Conservation (phyloP, 805 yeast species). For the Candida glaebosa region DNA sequence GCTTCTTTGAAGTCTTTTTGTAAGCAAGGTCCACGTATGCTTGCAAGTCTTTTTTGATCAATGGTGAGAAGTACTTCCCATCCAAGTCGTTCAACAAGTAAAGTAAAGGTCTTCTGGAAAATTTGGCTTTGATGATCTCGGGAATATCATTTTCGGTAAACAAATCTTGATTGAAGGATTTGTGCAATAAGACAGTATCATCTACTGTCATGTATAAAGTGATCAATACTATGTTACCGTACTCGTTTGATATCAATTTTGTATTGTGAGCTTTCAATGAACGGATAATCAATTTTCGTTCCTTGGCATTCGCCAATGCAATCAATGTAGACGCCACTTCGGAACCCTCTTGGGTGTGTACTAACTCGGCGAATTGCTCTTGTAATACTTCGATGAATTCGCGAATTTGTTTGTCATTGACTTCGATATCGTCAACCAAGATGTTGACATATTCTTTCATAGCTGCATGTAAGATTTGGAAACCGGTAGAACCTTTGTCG, state of each 20-base stretch:
- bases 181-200: conserved; percentile 81
- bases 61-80: conserved; percentile 78
- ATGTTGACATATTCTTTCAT: conserved; percentile 84
- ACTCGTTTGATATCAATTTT: conserved; percentile 76
- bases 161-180: conserved; percentile 64
- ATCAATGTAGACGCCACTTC: conserved; percentile 83
- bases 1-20: conserved; percentile 77
- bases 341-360: conserved; percentile 92
- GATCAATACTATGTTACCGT: conserved; percentile 78
- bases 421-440: conserved; percentile 50
- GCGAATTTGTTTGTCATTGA: conserved; percentile 55
- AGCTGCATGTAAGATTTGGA: conserved; percentile 93
- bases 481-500: conserved; percentile 93
- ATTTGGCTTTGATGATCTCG: conserved; percentile 63
- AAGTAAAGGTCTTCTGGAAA: conserved; percentile 83
- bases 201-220: conserved; percentile 83
- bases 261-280: conserved; percentile 72
- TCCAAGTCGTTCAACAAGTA: conserved; percentile 76
- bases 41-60: conserved; percentile 53
- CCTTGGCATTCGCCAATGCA: conserved; percentile 86
- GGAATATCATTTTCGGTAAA: conserved; percentile 46
- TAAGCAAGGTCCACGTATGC: conserved; percentile 56
- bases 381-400: conserved; percentile 79
- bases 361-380: conserved; percentile 91
- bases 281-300: conserved; percentile 75